These are phyloP conservation scores for Aplosporella prunicola DNA, from an alignment of 2,329 filamentous ascomycete genomes.

Conservation along the genomic window DNA sequence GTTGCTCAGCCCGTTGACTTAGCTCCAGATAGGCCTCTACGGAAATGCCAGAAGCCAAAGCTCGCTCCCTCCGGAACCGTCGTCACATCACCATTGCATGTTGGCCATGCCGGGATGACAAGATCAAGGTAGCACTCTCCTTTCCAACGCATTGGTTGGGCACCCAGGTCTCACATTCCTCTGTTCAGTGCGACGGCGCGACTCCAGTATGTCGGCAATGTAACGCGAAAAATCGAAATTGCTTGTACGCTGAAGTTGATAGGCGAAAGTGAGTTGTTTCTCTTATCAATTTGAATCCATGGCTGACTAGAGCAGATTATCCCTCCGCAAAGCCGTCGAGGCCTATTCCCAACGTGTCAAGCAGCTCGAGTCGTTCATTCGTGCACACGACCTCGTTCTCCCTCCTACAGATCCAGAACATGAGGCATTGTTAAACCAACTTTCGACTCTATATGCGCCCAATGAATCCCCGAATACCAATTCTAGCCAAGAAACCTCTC, in stretches of 20 bases:
- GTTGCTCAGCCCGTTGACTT: too few species aligned
- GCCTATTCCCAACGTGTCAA: slow-evolving; percentile 1
- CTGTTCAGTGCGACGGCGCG: not conserved
- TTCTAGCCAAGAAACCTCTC: too few species aligned
- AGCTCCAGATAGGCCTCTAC: too few species aligned
- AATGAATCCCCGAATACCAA: too few species aligned
- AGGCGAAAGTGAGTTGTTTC: slow-evolving; percentile 1
- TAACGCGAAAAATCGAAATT: not conserved
- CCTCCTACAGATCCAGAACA: not conserved
- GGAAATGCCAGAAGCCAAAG: not conserved
- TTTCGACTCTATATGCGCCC: too few species aligned
- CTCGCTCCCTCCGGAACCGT: not conserved
- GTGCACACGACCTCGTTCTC: not conserved
- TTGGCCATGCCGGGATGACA: slow-evolving; percentile 1
- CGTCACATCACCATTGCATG: slow-evolving; percentile 2
- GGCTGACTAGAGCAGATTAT: too few species aligned
- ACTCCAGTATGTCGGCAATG: slow-evolving; percentile 1
- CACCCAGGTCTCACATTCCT: not conserved
- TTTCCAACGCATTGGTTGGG: not conserved
- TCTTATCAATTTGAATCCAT: too few species aligned
- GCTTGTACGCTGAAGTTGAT: slow-evolving; percentile 1
- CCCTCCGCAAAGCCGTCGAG: slow-evolving; percentile 2
- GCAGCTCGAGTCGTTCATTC: not conserved
- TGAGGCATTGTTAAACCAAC: too few species aligned
- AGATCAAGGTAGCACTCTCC: slow-evolving; percentile 1